A percentile compares a stretch with the other conserved stretches of the same genome.
Conservation (phyloP, 129 eudicot genomes). For the Pseudognaphalium luteoalbum region DNA sequence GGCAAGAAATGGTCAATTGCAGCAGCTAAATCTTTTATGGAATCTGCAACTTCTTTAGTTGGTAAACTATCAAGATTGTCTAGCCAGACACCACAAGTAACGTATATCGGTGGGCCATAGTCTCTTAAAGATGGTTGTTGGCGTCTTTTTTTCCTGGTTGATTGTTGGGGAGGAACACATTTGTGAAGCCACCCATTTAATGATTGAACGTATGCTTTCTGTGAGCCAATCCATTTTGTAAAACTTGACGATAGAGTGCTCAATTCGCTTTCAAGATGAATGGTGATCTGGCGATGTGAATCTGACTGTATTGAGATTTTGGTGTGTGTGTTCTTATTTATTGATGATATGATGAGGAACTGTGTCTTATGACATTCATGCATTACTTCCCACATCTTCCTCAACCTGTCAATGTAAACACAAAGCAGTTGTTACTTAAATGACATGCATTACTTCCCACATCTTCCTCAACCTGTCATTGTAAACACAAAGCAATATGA, state of each 20-base stretch:
- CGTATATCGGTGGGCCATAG: conserved; percentile 79
- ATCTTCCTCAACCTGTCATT: conserved; percentile 71
- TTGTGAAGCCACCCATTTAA: conserved; percentile 79
- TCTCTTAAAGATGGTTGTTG: conserved; percentile 49
- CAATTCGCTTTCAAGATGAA: conserved; percentile 57
- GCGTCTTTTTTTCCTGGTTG: conserved; percentile 57
- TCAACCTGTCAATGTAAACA: conserved; percentile 48
- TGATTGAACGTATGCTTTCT: conserved; percentile 65
- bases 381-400: conserved; percentile 97
- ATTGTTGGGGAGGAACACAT: conserved; percentile 63
- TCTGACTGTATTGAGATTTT: conserved; percentile 67
- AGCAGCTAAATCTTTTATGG: conserved; percentile 63
- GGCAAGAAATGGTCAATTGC: conserved; percentile 69
- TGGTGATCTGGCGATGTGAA: conserved; percentile 50
- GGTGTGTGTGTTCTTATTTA: conserved; percentile 39
- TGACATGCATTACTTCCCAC: conserved; percentile 93
- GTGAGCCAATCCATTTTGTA: conserved; percentile 77
- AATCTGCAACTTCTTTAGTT: conserved; percentile 60
- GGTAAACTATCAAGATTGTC: conserved; percentile 59
- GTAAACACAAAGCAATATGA: neutral
- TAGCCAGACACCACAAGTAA: conserved; percentile 77
- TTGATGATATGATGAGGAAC: conserved; percentile 55
- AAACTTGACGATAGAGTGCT: conserved; percentile 58
- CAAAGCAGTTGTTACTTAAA: neutral
- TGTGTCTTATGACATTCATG: conserved; percentile 77